These are phyloP conservation scores for Nymphaea colorata DNA, from an alignment of 164 flowering plant genomes.

Conservation along the genomic window DNA sequence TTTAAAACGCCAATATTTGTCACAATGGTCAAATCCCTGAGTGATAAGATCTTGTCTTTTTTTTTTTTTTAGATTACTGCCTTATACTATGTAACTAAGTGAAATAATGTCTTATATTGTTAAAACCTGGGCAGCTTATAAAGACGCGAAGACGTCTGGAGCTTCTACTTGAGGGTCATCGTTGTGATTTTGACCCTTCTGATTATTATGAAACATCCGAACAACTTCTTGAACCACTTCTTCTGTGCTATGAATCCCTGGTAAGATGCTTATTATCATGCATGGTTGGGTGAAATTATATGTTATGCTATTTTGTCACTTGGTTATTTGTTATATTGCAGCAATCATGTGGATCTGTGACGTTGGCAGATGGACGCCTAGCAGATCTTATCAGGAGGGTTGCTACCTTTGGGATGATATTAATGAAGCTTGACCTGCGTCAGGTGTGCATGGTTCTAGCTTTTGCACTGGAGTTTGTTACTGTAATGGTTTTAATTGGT, in stretches of 20 bases:
- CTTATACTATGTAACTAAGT: no score
- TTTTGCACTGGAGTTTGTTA: no score
- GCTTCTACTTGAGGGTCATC: slow-evolving; percentile 83
- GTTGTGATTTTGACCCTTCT: slow-evolving; percentile 60
- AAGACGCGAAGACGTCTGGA: slow-evolving; percentile 64
- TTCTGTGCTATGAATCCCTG: slow-evolving; percentile 84
- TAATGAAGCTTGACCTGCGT: slow-evolving; percentile 96
- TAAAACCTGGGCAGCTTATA: slow-evolving; percentile 36
- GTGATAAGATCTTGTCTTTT: no score
- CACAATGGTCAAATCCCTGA: no score
- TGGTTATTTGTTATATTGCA: slow-evolving; percentile 16
- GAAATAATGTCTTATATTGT: no score
- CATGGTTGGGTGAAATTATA: background rate
- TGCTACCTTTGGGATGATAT: slow-evolving; percentile 78
- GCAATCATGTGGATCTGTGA: slow-evolving; percentile 83
- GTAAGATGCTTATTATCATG: slow-evolving; percentile 19
- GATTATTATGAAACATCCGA: slow-evolving; percentile 78
- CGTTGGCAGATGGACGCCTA: slow-evolving; percentile 89
- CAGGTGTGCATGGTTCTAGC: slow-evolving; percentile 35
- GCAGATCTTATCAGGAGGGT: slow-evolving; percentile 88
- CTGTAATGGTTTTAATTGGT: no score
- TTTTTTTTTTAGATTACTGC: no score
- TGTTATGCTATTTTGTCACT: background rate
- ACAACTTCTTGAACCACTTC: slow-evolving; percentile 71
- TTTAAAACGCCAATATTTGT: no score